A percentile compares a stretch with the other conserved stretches of the same genome.
Evolutionary conservation across 2,329 filamentous ascomycete genomes (phyloP).

Genomic region (Penicillium sp.): DNA sequence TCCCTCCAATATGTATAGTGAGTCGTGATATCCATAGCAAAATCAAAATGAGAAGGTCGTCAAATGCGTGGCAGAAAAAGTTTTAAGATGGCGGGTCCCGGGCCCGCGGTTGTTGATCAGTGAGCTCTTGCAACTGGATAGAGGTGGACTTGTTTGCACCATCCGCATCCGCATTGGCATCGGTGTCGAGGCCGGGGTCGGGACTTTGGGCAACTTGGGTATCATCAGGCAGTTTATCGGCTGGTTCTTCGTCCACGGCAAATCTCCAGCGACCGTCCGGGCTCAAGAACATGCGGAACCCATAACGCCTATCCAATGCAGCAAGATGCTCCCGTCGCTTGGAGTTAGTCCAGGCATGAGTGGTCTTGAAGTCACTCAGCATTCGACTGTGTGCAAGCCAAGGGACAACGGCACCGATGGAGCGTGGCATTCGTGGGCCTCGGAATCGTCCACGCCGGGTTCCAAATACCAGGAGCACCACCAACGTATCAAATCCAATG

Average conservation of each 20-base stretch:
- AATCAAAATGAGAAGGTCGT: neutral
- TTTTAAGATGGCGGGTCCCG: neutral
- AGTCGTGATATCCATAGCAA: neutral
- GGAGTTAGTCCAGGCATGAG: slow-evolving; percentile 30
- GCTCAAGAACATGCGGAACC: slow-evolving; percentile 32
- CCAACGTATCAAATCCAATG: slow-evolving; percentile 32
- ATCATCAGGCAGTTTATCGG: neutral
- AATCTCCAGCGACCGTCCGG: slow-evolving; percentile 32
- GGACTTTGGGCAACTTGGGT: neutral
- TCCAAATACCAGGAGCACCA: slow-evolving; percentile 35
- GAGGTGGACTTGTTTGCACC: slow-evolving; percentile 24
- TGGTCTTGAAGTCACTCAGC: slow-evolving; percentile 32
- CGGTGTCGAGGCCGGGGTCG: neutral
- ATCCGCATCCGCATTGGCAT: neutral
- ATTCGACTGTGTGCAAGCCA: slow-evolving; percentile 38
- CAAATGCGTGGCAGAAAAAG: neutral
- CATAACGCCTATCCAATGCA: slow-evolving; percentile 32
- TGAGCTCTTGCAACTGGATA: slow-evolving; percentile 20
- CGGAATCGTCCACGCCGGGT: slow-evolving; percentile 35
- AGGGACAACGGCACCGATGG: slow-evolving; percentile 34
- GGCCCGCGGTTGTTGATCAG: neutral
- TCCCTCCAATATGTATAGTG: slow-evolving; percentile 1
- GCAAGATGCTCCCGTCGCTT: slow-evolving; percentile 28
- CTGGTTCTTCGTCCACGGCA: slow-evolving; percentile 34
- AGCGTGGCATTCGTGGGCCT: slow-evolving; percentile 35